These are phyloP conservation scores for Neotropicomus parvogracilis DNA, from an alignment of 1,284 basidiomycete genomes.

Conservation along the genomic window DNA sequence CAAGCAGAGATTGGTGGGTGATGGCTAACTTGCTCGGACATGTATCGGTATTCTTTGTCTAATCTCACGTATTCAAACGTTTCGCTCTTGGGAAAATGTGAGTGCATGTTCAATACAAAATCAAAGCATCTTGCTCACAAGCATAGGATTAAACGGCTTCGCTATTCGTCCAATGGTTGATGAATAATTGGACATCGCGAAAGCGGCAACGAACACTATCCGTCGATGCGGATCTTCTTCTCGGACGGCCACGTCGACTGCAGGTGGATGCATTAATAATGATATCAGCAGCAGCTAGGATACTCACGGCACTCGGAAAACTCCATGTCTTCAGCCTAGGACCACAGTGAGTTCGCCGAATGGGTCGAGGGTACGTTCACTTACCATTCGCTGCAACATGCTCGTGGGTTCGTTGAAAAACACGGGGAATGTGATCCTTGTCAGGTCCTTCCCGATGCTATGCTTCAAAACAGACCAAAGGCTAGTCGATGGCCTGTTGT, in stretches of 20 bases:
- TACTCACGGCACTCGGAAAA: conserved; percentile 85
- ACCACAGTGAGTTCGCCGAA: conserved; percentile 6
- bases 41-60: conserved; percentile 88
- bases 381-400: conserved; percentile 85
- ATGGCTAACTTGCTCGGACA: conserved; percentile 95
- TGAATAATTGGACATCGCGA: conserved; percentile 98
- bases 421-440: conserved; percentile 94
- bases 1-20: conserved; percentile 98
- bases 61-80: conserved; percentile 92
- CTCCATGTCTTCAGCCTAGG: conserved; percentile 93
- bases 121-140: conserved; percentile 42
- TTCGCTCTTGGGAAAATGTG: conserved; percentile 52
- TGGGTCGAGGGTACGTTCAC: conserved; percentile 16
- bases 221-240: conserved; percentile 79
- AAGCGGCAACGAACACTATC: conserved; percentile 92
- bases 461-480: conserved; percentile 96
- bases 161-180: conserved; percentile 93
- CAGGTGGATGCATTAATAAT: conserved; percentile 2
- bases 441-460: conserved; percentile 95
- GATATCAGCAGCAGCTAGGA: not conserved
- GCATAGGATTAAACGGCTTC: conserved; percentile 94
- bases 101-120: not conserved
- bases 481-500: conserved; percentile 86
- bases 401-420: conserved; percentile 96
- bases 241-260: conserved; percentile 80